These are phyloP conservation scores for Prosopis cineraria DNA, from an alignment of 306 rosid species.

Conservation along the genomic window DNA sequence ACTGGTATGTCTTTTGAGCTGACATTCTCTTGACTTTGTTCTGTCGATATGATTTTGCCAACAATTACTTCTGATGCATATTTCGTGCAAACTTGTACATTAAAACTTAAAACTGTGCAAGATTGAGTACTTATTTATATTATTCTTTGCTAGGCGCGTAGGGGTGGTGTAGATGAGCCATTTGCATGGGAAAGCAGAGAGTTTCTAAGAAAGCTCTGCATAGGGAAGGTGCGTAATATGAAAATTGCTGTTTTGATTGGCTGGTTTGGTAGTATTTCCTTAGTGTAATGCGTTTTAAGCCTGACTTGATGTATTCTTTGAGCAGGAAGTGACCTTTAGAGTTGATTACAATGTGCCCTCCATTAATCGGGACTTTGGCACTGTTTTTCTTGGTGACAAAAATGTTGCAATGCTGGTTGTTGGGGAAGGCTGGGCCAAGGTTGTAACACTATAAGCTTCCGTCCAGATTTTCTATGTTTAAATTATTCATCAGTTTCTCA, in stretches of 20 bases:
- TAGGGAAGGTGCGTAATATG: constrained; percentile 70
- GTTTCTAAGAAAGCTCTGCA: constrained; percentile 79
- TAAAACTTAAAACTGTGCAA: neutral
- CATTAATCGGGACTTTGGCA: constrained; percentile 86
- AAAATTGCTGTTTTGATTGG: constrained; percentile 10
- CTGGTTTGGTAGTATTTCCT: constrained; percentile 11
- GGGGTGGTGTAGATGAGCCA: constrained; percentile 88
- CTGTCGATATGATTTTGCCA: neutral
- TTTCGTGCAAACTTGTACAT: neutral
- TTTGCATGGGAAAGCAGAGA: constrained; percentile 99
- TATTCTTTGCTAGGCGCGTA: constrained; percentile 63
- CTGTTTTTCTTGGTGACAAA: constrained; percentile 82
- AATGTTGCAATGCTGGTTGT: constrained; percentile 80
- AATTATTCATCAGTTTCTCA: neutral
- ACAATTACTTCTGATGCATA: neutral
- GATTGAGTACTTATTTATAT: neutral
- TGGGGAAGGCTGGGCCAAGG: constrained; percentile 97
- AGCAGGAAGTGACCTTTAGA: constrained; percentile 83
- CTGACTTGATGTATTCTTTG: constrained; percentile 30
- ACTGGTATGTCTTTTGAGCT: constrained; percentile 51
- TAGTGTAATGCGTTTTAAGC: constrained; percentile 1
- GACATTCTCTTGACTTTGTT: neutral
- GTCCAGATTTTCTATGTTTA: neutral
- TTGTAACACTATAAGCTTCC: constrained; percentile 30
- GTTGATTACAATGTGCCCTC: constrained; percentile 86